These are phyloP conservation scores for Stagonosporopsis vannaccii DNA, from an alignment of 2,329 filamentous ascomycete species.

Conservation along the genomic window DNA sequence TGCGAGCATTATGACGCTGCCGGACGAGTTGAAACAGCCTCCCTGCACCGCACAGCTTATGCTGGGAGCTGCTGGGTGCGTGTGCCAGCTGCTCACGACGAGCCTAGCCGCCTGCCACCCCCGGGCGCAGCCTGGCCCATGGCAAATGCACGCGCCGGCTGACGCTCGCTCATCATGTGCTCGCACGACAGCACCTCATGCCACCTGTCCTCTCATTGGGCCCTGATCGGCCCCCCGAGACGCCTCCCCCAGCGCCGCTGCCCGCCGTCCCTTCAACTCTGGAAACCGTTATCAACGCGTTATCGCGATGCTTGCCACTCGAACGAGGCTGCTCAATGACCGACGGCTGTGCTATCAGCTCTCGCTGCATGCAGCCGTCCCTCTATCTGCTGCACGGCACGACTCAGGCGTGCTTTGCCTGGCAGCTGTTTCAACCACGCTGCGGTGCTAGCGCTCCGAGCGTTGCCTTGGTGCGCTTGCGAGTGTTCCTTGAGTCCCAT, in stretches of 20 bases:
- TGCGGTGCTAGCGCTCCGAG: constrained; percentile 29
- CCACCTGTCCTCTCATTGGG: constrained; percentile 39
- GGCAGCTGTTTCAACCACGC: constrained; percentile 38
- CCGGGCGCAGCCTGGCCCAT: constrained; percentile 21
- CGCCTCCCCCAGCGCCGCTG: constrained; percentile 13
- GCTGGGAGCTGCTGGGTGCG: constrained; percentile 23
- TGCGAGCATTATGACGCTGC: constrained; percentile 27
- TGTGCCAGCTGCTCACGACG: constrained; percentile 24
- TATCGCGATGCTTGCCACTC: constrained; percentile 33
- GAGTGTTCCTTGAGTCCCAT: constrained; percentile 27
- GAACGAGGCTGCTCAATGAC: constrained; percentile 12
- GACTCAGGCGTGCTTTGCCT: constrained; percentile 36
- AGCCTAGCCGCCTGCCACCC: constrained; percentile 15
- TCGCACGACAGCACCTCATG: constrained; percentile 17
- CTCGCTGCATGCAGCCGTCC: constrained; percentile 14
- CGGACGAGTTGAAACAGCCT: constrained; percentile 32
- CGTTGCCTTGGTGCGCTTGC: constrained; percentile 24
- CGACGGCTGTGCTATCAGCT: constrained; percentile 9
- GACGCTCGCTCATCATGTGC: constrained; percentile 18
- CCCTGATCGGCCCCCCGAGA: constrained; percentile 10
- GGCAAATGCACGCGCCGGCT: constrained; percentile 24
- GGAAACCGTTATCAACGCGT: constrained; percentile 30
- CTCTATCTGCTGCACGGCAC: constrained; percentile 18
- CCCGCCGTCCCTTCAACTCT: constrained; percentile 18
- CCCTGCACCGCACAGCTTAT: constrained; percentile 27